Evolutionary conservation across 2,329 filamentous ascomycete species (phyloP).

Genomic region (Botrytis byssoidea): DNA sequence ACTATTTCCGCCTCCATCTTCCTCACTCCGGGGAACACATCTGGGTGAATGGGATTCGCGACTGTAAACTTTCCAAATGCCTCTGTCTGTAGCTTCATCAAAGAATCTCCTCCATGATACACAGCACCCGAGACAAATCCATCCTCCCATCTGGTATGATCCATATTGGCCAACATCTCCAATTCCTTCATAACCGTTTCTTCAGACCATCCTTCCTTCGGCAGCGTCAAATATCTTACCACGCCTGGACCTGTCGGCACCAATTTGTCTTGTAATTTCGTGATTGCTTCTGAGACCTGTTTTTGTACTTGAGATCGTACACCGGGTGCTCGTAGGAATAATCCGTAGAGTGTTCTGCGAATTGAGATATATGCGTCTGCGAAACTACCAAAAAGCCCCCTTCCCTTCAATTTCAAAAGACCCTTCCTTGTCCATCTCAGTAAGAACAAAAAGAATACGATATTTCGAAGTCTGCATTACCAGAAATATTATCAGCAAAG

Average conservation of each 20-base stretch:
- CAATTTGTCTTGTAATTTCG: constrained; percentile 80
- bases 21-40: constrained; percentile 94
- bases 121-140: constrained; percentile 92
- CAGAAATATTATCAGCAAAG: background rate
- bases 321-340: constrained; percentile 82
- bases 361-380: constrained; percentile 70
- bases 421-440: constrained; percentile 77
- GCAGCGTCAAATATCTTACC: constrained; percentile 71
- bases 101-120: constrained; percentile 84
- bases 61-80: constrained; percentile 95
- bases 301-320: constrained; percentile 83
- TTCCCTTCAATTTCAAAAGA: constrained; percentile 83
- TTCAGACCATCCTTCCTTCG: constrained; percentile 77
- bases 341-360: constrained; percentile 74
- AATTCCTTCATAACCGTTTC: constrained; percentile 81
- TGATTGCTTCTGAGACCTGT: constrained; percentile 76
- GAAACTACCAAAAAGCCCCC: constrained; percentile 78
- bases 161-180: constrained; percentile 74
- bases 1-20: constrained; percentile 99
- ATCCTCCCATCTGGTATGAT: constrained; percentile 96
- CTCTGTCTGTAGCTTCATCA: constrained; percentile 83
- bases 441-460: constrained; percentile 86
- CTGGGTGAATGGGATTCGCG: constrained; percentile 93
- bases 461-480: constrained; percentile 69
- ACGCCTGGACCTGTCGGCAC: constrained; percentile 70